Evolutionary conservation across 805 yeast species (phyloP).

Genomic region (Cyberlindnera japonica): DNA sequence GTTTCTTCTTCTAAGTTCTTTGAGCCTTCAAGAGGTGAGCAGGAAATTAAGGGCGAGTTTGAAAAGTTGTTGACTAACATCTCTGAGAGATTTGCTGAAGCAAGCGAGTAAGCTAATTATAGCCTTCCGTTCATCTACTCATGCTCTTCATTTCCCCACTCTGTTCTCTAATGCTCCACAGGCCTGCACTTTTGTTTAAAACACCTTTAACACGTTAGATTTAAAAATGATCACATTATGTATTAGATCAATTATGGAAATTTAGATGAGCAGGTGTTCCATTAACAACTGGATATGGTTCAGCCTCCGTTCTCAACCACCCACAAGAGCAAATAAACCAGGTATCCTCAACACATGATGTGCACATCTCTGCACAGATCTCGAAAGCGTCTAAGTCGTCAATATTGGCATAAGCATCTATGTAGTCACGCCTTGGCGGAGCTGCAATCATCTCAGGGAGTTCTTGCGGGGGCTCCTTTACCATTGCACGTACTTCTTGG

Average conservation of each 20-base stretch:
- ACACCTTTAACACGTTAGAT: not conserved
- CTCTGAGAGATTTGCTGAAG: conserved; percentile 91
- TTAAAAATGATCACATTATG: not conserved
- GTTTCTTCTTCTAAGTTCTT: conserved; percentile 94
- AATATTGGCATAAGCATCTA: too few species aligned
- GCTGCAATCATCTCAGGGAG: not conserved
- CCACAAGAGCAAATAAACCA: too few species aligned
- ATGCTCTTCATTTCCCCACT: too few species aligned
- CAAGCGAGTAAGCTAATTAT: conserved; percentile 67
- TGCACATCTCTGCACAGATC: not conserved
- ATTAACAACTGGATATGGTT: too few species aligned
- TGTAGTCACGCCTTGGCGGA: too few species aligned
- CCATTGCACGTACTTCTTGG: conserved; percentile 8
- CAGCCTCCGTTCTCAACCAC: too few species aligned
- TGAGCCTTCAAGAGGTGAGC: conserved; percentile 91
- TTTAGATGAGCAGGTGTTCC: too few species aligned
- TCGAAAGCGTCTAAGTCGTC: too few species aligned
- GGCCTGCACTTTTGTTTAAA: not conserved
- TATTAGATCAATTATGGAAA: not conserved
- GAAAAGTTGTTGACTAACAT: conserved; percentile 69
- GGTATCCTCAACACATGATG: too few species aligned
- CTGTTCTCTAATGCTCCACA: too few species aligned
- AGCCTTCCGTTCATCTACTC: not conserved
- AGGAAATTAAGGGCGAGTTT: conserved; percentile 71
- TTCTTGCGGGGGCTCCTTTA: conserved; percentile 11